Base-by-base conservation (phyloP, 2,329 filamentous ascomycete genomes). In the Akanthomyces dipterigenus region DNA sequence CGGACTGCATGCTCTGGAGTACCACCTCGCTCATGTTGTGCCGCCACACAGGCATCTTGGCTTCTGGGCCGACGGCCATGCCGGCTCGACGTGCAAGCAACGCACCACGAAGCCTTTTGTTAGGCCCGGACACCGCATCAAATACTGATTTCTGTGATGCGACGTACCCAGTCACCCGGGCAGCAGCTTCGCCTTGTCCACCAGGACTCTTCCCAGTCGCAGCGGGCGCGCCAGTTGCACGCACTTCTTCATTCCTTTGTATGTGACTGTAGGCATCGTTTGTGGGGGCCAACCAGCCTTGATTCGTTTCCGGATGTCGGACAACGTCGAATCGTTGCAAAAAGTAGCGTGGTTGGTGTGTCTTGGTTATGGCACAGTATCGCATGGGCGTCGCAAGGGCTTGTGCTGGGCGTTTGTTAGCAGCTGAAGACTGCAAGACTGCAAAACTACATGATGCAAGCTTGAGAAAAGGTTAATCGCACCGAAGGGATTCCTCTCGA, bases 401-500 rank as follows among this genome's bases (percentile, higher is more conserved):
- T 49, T 79, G 79, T 3, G 88, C 88, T 89, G 60, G 28, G 26
- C 61, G 5, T 58, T 43, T 24, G 45, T 55, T 55, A 63, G 60
- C 31, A 4, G 42, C 1, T 24, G n/a, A 18, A 7, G n/a, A 22
- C 6, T 31, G 9, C 18, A 43, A 9, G 11, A 16, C 16, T 16
- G 18, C 22, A 43, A 9, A 5, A 16, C 16, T 16, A 9, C 22
- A 20, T 36, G 26, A 26, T 9, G 8, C 2, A 6, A 26, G 12
- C 0, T 31, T n/a, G n/a, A 20, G 6, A 16, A 12, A 6, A 20
- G 9, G 16, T 3, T 5, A 40, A 16, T 0, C n/a, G n/a, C 75
- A 88, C 87, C 88, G 66, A 83, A 91, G 2, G 86, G 78, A 65
- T 89, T 92, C 42, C 78, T 78, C 34, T 75, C 76, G 1, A 91